Base-by-base conservation (phyloP, 306 rosid genomes). In the Prinsepia uniflora region DNA sequence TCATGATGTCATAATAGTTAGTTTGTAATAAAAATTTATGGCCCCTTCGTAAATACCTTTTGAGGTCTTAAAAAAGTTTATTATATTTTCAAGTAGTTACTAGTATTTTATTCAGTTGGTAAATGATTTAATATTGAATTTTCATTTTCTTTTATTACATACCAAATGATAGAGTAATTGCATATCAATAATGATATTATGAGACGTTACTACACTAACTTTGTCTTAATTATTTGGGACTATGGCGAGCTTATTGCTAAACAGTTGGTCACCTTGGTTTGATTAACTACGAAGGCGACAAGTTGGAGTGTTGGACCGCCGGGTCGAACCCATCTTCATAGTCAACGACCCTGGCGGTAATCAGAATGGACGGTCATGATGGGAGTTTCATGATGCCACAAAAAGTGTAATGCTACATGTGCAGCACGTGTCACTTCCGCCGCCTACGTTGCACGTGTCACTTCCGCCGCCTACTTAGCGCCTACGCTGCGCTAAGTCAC, bases 361-460 rank as follows among this genome's bases (percentile, higher is more conserved):
- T 36, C 65, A 39, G 8, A 39, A 4, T 14, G 0, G 14, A 61
- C 65, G 22, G 65, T 15, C 10, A 7, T 3, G 46, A 39, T 0
- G 24, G 7, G 45, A n/a, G 14, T 39, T 61, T 22, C 11, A 4
- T 0, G 14, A 9, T 15, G 46, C 45, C 22, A 39, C 70, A 17
- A 47, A 59, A 47, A 59, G 63, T 43, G 44, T 7, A 50, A 22
- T 52, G 0, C 54, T 71, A 76, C 87, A 83, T 72, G 78, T 74
- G 82, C 74, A 71, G 52, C 84, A 80, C 71, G 77, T 77, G 84
- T 62, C 48, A 22, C 2, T 11, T 63, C 55, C 47, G 47, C 62
- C 42, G 63, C 69, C 59, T 70, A 17, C 52, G 76, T 72, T 76
- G 53, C 59, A 41, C 49, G n/a, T n/a, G n/a, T n/a, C n/a, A n/a